phyloP scores from a whole-genome alignment of 805 yeast genomes.

The Starmerella bacillaris region DNA sequence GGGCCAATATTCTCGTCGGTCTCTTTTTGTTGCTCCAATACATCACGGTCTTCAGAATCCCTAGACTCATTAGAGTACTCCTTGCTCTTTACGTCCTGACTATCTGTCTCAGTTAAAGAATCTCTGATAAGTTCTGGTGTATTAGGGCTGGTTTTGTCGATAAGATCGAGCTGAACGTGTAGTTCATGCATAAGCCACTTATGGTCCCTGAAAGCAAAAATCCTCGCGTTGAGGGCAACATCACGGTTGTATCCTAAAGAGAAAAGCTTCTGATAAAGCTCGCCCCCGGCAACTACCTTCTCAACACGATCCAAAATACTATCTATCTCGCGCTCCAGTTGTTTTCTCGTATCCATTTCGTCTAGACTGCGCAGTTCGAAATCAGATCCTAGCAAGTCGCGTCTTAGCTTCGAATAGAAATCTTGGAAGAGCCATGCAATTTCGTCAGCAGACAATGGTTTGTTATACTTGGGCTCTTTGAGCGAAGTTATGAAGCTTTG shows the following conservation, averaged over 20 bases:
- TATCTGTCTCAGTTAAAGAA: not conserved
- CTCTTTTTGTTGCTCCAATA: too few relatives aligned
- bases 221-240: slow-evolving; percentile 15
- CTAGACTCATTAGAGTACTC: not conserved
- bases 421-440: slow-evolving; percentile 27
- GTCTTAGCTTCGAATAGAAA: slow-evolving; percentile 23
- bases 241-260: slow-evolving; percentile 12
- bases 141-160: not conserved
- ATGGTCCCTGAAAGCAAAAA: slow-evolving; percentile 7
- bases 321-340: slow-evolving; percentile 17
- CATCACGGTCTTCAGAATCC: not conserved
- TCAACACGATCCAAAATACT: slow-evolving; percentile 24
- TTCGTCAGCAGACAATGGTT: slow-evolving; percentile 25
- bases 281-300: slow-evolving; percentile 21
- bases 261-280: slow-evolving; percentile 24
- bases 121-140: not conserved
- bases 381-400: slow-evolving; percentile 15
- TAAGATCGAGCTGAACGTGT: slow-evolving; percentile 6
- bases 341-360: slow-evolving; percentile 22
- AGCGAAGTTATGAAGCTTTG: slow-evolving; percentile 18
- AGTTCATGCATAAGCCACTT: slow-evolving; percentile 6
- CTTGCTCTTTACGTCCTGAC: not conserved
- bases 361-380: slow-evolving; percentile 18
- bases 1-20: not conserved
- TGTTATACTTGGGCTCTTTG: slow-evolving; percentile 24